Evolutionary conservation across 768 basidiomycete genomes (phyloP), one percentile per base, ranked within the genome.

Genomic region (Botryobasidium botryosum): DNA sequence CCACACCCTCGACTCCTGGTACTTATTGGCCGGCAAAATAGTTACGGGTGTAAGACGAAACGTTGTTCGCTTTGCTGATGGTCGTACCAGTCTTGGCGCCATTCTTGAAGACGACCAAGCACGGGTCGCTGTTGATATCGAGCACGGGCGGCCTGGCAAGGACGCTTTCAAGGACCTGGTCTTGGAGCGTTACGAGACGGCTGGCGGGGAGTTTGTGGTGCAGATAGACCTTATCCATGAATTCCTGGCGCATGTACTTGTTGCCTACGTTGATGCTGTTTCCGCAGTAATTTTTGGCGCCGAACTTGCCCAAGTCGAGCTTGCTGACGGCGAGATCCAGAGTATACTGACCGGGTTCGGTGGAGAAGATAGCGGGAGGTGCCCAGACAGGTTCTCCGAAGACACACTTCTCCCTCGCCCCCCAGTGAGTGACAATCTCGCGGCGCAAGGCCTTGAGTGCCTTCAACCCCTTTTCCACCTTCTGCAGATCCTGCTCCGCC

Each of bases 61-160:
- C 45, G 27, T 26, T 32, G 20, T 28, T 33, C 44, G 46, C 47
- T 23, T 35, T 45, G 32, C 47, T 31, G 28, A 48, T 47, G 29
- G 47, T 48, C 45, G 28, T 35, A 48, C 24, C 46, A 25, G 47
- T 48, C 25, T 18, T 45, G 28, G 7, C 35, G 24, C 47, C 47
- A 25, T 47, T 47, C 45, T 48, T 48, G 32, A 48, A 35, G 47
- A 49, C 47, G n/a, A 36, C 26, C 46, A 48, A 47, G 46, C 47
- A 48, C 20, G 46, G 23, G n/a, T 48, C 47, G 31, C 45, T 35
- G 32, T 31, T 35, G 23, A 6, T 17, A 2, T 48, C 47, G 12
- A 47, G 45, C 47, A 46, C 35, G 1, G 44, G 27, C 35, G 47
- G 47, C 28, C 36, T 36, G n/a, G 24, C 6, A 23, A 45, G 35